A percentile compares a stretch with the other conserved stretches of the same genome.
Evolutionary conservation across 176 grass and related monocot genomes (phyloP).

Genomic region (Zea luxurians): DNA sequence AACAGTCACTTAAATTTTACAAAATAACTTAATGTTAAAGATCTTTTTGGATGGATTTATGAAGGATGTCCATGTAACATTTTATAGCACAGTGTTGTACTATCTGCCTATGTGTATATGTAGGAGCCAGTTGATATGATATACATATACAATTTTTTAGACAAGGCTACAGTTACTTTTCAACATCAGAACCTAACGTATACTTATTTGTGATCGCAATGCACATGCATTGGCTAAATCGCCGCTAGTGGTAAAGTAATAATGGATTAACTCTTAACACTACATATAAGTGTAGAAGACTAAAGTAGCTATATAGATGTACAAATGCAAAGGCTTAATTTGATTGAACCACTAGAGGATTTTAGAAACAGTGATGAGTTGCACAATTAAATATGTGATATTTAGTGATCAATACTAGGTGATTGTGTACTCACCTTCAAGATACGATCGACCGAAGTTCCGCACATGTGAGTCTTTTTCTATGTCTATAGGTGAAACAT

Average conservation of each 20-base stretch:
- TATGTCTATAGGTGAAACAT: background rate
- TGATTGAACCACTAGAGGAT: slow-evolving; percentile 4
- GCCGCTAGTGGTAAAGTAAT: no score
- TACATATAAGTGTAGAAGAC: no score
- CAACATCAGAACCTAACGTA: background rate
- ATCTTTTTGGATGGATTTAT: background rate
- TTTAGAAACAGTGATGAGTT: background rate
- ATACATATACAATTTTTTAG: background rate
- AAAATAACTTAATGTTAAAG: background rate
- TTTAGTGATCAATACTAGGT: background rate
- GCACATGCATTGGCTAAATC: no score
- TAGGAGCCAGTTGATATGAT: background rate
- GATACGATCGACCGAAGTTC: background rate
- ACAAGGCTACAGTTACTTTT: background rate
- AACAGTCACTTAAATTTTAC: slow-evolving; percentile 11
- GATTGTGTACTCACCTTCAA: slow-evolving; percentile 3
- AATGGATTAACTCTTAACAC: no score
- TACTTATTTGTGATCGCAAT: background rate
- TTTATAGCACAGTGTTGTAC: background rate
- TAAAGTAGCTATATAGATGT: background rate
- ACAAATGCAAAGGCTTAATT: background rate
- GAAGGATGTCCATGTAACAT: background rate
- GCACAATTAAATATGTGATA: background rate
- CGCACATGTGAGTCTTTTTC: background rate
- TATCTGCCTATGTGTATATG: background rate